These are phyloP conservation scores for Barnettozyma populi DNA, from an alignment of 805 yeast genomes.

Conservation along the genomic window DNA sequence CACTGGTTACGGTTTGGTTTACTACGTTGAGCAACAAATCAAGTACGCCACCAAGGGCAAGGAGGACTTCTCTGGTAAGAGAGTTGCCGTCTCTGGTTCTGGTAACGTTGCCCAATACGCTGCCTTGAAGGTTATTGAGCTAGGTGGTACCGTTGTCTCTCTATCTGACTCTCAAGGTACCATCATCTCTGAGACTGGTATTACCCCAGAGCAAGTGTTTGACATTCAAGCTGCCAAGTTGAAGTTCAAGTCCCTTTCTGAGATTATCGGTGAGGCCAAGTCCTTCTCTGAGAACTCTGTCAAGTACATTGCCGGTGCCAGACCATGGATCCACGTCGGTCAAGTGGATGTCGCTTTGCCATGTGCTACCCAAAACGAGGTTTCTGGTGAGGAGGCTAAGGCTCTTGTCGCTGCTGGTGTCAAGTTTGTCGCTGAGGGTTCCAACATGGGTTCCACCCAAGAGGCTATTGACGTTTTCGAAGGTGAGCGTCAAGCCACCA, in stretches of 20 bases:
- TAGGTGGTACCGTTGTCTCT: constrained; percentile 93
- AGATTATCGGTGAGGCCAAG: constrained; percentile 52
- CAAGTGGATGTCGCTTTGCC: constrained; percentile 94
- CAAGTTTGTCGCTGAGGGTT: constrained; percentile 95
- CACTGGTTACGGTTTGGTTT: constrained; percentile 95
- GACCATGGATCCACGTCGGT: constrained; percentile 95
- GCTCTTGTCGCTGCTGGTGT: constrained; percentile 89
- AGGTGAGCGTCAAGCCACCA: constrained; percentile 55
- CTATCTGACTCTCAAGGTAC: constrained; percentile 94
- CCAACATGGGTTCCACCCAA: constrained; percentile 98
- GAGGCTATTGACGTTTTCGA: constrained; percentile 96
- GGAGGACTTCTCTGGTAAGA: constrained; percentile 87
- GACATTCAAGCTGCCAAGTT: constrained; percentile 74
- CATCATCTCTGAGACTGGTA: constrained; percentile 72
- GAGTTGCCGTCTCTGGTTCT: constrained; percentile 94
- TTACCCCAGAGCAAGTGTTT: constrained; percentile 74
- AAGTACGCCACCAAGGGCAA: constrained; percentile 86
- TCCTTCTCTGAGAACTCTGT: constrained; percentile 55
- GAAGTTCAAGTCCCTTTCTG: constrained; percentile 69
- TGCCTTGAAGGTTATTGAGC: constrained; percentile 93
- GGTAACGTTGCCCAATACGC: constrained; percentile 99
- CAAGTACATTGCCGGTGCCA: constrained; percentile 85
- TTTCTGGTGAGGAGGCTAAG: constrained; percentile 94
- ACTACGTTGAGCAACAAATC: constrained; percentile 97
- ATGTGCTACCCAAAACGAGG: constrained; percentile 98